A percentile compares a stretch with the other conserved stretches of the same genome.
These are phyloP conservation scores for Volutella citrinella DNA, from an alignment of 2,329 filamentous ascomycete genomes.

Conservation along the genomic window DNA sequence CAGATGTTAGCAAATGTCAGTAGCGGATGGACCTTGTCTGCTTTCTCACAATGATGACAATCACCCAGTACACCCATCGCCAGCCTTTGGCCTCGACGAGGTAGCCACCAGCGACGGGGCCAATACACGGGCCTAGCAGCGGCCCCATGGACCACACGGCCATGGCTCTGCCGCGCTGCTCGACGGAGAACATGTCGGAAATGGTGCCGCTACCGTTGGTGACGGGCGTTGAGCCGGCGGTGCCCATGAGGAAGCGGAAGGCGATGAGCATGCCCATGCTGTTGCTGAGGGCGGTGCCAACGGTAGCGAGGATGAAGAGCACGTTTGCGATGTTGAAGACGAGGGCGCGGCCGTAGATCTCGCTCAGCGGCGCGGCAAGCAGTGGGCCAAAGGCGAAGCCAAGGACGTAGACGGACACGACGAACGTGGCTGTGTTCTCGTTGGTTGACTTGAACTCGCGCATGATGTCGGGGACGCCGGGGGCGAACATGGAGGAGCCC, in stretches of 20 bases:
- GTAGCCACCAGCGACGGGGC: constrained; percentile 44
- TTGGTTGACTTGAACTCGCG: constrained; percentile 38
- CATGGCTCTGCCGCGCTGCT: constrained; percentile 61
- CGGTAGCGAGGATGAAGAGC: constrained; percentile 52
- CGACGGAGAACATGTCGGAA: constrained; percentile 59
- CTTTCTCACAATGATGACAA: constrained; percentile 27
- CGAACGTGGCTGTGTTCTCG: constrained; percentile 38
- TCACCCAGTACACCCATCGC: constrained; percentile 43
- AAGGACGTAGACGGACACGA: constrained; percentile 45
- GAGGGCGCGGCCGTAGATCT: constrained; percentile 55
- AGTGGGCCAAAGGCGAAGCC: constrained; percentile 58
- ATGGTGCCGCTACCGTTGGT: constrained; percentile 66
- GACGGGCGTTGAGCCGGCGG: constrained; percentile 60
- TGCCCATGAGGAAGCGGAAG: constrained; percentile 59
- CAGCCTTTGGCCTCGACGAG: constrained; percentile 41
- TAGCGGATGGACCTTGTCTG: rapidly evolving
- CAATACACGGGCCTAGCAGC: constrained; percentile 54
- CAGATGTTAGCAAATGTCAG: neutral
- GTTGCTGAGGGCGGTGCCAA: constrained; percentile 45
- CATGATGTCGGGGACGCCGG: constrained; percentile 44
- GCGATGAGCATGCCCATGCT: constrained; percentile 62
- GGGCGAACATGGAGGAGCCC: constrained; percentile 30
- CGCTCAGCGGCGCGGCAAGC: constrained; percentile 60
- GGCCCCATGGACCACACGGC: constrained; percentile 63
- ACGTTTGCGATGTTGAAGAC: constrained; percentile 39